Percentiles rank a stretch among this genome's conserved stretches.
phyloP scores from a whole-genome alignment of 495 filamentous ascomycete genomes.

The Usnea hakonensis region DNA sequence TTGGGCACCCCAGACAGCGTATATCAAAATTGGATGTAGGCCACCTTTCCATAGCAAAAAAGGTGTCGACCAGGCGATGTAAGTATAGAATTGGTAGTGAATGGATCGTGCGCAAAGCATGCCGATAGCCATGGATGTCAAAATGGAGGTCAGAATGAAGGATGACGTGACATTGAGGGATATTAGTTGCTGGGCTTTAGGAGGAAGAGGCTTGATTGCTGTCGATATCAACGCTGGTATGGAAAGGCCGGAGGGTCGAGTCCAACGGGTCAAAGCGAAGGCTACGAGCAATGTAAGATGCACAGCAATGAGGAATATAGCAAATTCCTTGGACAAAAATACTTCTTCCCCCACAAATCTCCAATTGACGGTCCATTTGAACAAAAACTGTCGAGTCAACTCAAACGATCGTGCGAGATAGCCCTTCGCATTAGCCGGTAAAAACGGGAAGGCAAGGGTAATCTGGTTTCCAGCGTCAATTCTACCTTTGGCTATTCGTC shows the following conservation, averaged over 20 bases:
- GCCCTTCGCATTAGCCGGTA: slow-evolving; percentile 54
- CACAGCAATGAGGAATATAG: slow-evolving; percentile 54
- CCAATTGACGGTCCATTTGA: slow-evolving; percentile 99
- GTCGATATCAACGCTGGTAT: slow-evolving; percentile 33
- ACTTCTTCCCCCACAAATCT: slow-evolving; percentile 75
- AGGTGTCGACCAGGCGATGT: slow-evolving; percentile 84
- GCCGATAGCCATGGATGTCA: slow-evolving; percentile 75
- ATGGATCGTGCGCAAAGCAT: slow-evolving; percentile 84
- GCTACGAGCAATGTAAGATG: slow-evolving; percentile 58
- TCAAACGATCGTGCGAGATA: slow-evolving; percentile 83
- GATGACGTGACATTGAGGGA: slow-evolving; percentile 55
- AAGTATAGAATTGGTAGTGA: slow-evolving; percentile 97
- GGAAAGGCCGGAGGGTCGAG: slow-evolving; percentile 39
- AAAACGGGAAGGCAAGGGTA: slow-evolving; percentile 65
- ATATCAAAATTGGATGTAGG: slow-evolving; percentile 63
- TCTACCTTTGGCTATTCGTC: neutral
- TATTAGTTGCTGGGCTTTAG: slow-evolving; percentile 46
- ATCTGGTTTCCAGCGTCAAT: slow-evolving; percentile 48
- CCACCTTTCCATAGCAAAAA: slow-evolving; percentile 82
- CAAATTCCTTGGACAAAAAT: slow-evolving; percentile 72
- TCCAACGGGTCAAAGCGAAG: slow-evolving; percentile 54
- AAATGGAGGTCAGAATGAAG: slow-evolving; percentile 69
- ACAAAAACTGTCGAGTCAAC: slow-evolving; percentile 79
- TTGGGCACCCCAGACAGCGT: slow-evolving; percentile 69
- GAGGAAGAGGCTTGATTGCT: slow-evolving; percentile 38